A percentile compares a stretch with the other conserved stretches of the same genome.
Conservation (phyloP, 2,329 filamentous ascomycete genomes). For the Pezizomycotina sp. region DNA sequence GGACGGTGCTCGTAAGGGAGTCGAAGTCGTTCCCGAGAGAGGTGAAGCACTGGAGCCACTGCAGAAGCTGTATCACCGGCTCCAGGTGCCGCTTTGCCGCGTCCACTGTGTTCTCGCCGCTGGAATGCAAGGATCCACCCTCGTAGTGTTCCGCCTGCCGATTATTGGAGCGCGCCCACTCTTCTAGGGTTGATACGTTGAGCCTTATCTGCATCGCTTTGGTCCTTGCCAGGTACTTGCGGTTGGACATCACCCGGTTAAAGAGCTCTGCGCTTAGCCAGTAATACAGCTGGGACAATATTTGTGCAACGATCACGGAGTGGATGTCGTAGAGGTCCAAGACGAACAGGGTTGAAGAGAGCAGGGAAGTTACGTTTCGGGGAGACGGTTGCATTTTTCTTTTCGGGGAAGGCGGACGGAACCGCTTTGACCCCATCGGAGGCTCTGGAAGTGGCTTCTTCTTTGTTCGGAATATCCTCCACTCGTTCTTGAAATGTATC, state of each 20-base stretch:
- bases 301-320: conserved; percentile 84
- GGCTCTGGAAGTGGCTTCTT: conserved; percentile 80
- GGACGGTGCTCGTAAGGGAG: conserved; percentile 69
- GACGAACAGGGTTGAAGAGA: conserved; percentile 92
- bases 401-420: conserved; percentile 83
- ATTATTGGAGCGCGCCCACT: conserved; percentile 90
- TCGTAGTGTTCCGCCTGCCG: conserved; percentile 91
- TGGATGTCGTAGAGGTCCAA: conserved; percentile 98
- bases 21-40: conserved; percentile 82
- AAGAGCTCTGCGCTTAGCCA: conserved; percentile 95
- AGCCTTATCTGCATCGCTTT: conserved; percentile 99
- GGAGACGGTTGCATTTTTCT: conserved; percentile 81
- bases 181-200: conserved; percentile 89
- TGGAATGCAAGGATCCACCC: conserved; percentile 68
- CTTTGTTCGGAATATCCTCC: conserved; percentile 91
- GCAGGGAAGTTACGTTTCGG: conserved; percentile 82
- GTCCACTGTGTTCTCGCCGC: conserved; percentile 75
- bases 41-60: conserved; percentile 97
- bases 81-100: conserved; percentile 68
- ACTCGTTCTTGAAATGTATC: conserved; percentile 93
- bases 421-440: conserved; percentile 55
- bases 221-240: conserved; percentile 82
- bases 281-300: conserved; percentile 81
- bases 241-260: conserved; percentile 92
- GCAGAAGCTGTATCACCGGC: conserved; percentile 79